phyloP scores from a whole-genome alignment of 805 yeast genomes.

The Ogataea pini region DNA sequence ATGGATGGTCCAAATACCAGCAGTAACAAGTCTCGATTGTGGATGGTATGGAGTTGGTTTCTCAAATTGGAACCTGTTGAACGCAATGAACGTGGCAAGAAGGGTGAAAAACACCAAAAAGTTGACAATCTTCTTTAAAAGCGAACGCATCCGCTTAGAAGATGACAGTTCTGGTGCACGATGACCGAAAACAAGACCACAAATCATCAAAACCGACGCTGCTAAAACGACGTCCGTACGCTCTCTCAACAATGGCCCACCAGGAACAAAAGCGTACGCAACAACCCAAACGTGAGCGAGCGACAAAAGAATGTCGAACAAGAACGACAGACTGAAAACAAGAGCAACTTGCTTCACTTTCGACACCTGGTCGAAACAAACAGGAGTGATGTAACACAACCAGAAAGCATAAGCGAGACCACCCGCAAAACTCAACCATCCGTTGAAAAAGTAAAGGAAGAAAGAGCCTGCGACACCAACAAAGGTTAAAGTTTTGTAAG shows the following conservation, averaged over 20 bases:
- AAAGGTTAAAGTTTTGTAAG: constrained; percentile 21
- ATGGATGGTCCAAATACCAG: constrained; percentile 98
- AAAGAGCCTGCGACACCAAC: constrained; percentile 52
- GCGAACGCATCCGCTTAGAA: constrained; percentile 9
- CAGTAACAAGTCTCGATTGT: constrained; percentile 72
- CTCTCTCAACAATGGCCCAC: constrained; percentile 85
- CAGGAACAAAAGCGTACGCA: constrained; percentile 98
- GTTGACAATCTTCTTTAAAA: constrained; percentile 25
- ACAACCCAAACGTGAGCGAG: constrained; percentile 95
- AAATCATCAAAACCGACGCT: constrained; percentile 51
- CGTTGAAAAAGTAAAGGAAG: constrained; percentile 50
- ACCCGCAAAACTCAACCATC: constrained; percentile 78
- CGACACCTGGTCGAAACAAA: constrained; percentile 52
- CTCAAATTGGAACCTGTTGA: constrained; percentile 55
- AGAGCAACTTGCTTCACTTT: constrained; percentile 48
- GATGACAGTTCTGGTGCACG: constrained; percentile 21
- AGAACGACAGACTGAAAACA: constrained; percentile 50
- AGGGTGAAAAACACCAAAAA: constrained; percentile 39
- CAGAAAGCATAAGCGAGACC: constrained; percentile 65
- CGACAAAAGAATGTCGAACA: constrained; percentile 53
- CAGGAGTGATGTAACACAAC: constrained; percentile 59
- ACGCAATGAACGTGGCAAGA: constrained; percentile 52
- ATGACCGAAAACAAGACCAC: constrained; percentile 49
- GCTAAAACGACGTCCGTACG: constrained; percentile 76
- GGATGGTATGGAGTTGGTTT: constrained; percentile 72